phyloP scores from a whole-genome alignment of 2,329 filamentous ascomycete species.

The Colletotrichum cereale region DNA sequence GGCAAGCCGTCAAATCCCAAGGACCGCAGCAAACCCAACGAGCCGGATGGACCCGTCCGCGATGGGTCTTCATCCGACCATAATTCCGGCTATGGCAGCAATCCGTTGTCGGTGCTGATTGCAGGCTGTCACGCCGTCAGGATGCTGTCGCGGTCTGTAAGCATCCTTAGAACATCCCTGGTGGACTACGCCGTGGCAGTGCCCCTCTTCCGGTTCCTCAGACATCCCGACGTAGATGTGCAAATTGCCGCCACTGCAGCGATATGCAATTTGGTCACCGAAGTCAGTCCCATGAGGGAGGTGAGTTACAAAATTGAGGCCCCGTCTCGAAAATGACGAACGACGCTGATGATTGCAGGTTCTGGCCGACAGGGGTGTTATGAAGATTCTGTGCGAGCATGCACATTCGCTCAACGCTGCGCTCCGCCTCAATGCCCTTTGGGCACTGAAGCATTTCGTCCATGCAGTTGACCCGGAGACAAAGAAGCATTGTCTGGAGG shows the following conservation, averaged over 20 bases:
- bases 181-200: constrained; percentile 87
- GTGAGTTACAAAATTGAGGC: constrained; percentile 63
- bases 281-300: constrained; percentile 92
- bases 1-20: constrained; percentile 60
- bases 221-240: constrained; percentile 80
- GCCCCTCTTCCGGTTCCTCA: constrained; percentile 81
- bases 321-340: background rate
- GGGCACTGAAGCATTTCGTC: constrained; percentile 93
- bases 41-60: constrained; percentile 47
- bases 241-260: constrained; percentile 88
- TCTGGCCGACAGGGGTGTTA: constrained; percentile 79
- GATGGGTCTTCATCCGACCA: constrained; percentile 47
- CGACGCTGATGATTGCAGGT: constrained; percentile 60
- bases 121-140: constrained; percentile 87
- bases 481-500: constrained; percentile 82
- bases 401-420: constrained; percentile 85
- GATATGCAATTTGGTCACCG: constrained; percentile 86
- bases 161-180: constrained; percentile 84
- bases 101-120: constrained; percentile 82
- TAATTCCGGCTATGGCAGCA: constrained; percentile 72
- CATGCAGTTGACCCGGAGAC: constrained; percentile 76
- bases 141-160: constrained; percentile 87
- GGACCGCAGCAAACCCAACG: constrained; percentile 56
- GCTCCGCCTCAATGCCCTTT: constrained; percentile 86
- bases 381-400: constrained; percentile 84